Evolutionary conservation across 2,329 filamentous ascomycete species (phyloP).

Genomic region (Trichoderma pleuroti): DNA sequence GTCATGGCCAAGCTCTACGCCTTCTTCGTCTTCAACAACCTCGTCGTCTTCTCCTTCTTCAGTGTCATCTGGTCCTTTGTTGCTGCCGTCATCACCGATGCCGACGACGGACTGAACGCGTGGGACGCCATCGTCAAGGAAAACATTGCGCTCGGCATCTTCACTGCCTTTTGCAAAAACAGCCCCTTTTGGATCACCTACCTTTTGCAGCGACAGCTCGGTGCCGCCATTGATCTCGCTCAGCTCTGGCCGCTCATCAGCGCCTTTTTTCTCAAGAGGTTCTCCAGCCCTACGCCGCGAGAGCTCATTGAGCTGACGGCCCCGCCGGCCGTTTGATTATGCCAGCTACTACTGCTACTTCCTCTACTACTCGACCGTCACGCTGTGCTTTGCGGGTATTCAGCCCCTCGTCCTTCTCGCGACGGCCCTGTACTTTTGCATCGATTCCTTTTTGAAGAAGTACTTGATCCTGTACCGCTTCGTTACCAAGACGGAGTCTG

Average conservation of each 20-base stretch:
- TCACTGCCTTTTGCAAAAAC: conserved; percentile 73
- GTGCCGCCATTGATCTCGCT: conserved; percentile 88
- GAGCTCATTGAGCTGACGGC: conserved; percentile 91
- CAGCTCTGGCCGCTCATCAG: conserved; percentile 82
- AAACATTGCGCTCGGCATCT: conserved; percentile 60
- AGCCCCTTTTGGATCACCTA: conserved; percentile 94
- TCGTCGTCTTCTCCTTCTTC: conserved; percentile 91
- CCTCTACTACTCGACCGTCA: conserved; percentile 87
- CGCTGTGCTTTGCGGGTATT: conserved; percentile 76
- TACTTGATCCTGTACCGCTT: conserved; percentile 94
- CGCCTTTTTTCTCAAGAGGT: conserved; percentile 80
- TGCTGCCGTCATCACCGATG: conserved; percentile 58
- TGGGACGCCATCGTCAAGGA: conserved; percentile 66
- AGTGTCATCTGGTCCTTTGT: conserved; percentile 76
- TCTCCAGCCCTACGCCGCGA: conserved; percentile 81
- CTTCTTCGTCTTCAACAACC: conserved; percentile 97
- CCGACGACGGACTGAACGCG: conserved; percentile 54
- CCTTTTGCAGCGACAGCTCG: conserved; percentile 86
- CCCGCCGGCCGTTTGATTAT: conserved; percentile 89
- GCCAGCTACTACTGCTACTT: conserved; percentile 98
- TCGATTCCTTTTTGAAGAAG: conserved; percentile 91
- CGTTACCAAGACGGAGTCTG: conserved; percentile 93
- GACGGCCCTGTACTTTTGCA: conserved; percentile 80
- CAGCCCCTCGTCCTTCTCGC: conserved; percentile 86
- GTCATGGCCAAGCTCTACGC: conserved; percentile 86